phyloP scores from a whole-genome alignment of 2,329 filamentous ascomycete species.

The Bipolaris oryzae region DNA sequence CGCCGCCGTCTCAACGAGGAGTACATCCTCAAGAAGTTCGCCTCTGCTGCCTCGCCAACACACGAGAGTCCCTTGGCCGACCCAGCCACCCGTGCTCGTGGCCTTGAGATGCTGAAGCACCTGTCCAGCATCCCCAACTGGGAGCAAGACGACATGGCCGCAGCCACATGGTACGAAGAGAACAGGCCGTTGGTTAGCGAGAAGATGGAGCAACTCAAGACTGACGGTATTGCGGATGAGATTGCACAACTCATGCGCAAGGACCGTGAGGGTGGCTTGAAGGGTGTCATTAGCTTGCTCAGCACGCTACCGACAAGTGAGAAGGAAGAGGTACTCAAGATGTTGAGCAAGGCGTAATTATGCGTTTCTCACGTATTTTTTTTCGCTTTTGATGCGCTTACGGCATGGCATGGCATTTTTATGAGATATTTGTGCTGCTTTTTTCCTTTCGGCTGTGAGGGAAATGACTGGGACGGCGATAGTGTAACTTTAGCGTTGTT shows the following conservation, averaged over 20 bases:
- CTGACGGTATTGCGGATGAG: conserved; percentile 71
- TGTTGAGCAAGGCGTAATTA: conserved; percentile 50
- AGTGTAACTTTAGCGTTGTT: conserved; percentile 18
- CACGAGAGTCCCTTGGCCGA: conserved; percentile 46
- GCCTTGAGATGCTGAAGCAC: conserved; percentile 77
- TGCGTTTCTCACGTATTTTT: background rate
- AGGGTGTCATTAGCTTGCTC: conserved; percentile 84
- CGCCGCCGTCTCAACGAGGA: conserved; percentile 97
- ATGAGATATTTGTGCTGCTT: conserved; percentile 8
- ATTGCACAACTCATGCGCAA: conserved; percentile 71
- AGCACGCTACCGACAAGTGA: conserved; percentile 87
- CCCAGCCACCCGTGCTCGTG: conserved; percentile 63
- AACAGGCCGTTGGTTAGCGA: conserved; percentile 81
- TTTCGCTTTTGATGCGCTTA: conserved; percentile 15
- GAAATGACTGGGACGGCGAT: conserved; percentile 5
- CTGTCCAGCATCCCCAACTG: conserved; percentile 84
- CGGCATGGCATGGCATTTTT: conserved; percentile 12
- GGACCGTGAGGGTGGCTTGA: conserved; percentile 73
- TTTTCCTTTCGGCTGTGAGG: background rate
- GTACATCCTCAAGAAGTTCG: conserved; percentile 92
- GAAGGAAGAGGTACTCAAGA: conserved; percentile 79
- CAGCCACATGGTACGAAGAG: conserved; percentile 95
- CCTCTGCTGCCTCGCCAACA: conserved; percentile 51
- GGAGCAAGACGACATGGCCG: conserved; percentile 77
- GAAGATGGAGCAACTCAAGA: conserved; percentile 85